Conservation (phyloP, 2,329 filamentous ascomycete genomes). For the Xylariaceae sp. region DNA sequence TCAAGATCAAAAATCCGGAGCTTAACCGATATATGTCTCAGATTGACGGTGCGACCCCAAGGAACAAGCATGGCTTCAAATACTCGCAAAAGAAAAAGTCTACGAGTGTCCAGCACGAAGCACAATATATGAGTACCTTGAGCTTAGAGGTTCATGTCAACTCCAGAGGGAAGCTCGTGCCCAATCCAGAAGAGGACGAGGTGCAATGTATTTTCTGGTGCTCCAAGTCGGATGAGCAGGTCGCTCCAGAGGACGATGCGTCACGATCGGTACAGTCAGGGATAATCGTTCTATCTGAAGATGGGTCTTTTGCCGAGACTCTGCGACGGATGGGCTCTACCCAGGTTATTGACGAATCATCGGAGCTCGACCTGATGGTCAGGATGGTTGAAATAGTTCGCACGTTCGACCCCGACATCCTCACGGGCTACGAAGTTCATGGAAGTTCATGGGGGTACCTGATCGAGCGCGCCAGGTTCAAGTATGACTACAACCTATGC, state of each 20-base stretch:
- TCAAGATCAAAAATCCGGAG: conserved; percentile 13
- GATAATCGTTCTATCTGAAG: conserved; percentile 62
- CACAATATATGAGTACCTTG: conserved; percentile 94
- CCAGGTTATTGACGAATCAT: conserved; percentile 65
- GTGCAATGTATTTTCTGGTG: conserved; percentile 88
- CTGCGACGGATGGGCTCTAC: conserved; percentile 54
- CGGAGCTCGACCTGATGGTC: conserved; percentile 78
- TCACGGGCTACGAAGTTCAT: conserved; percentile 93
- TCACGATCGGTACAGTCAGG: conserved; percentile 53
- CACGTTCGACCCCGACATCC: conserved; percentile 76
- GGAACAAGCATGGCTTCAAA: conserved; percentile 74
- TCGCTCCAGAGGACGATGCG: conserved; percentile 39
- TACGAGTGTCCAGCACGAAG: conserved; percentile 72
- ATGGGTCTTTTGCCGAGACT: conserved; percentile 49
- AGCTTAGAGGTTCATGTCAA: conserved; percentile 90
- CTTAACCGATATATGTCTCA: conserved; percentile 57
- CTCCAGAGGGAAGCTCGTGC: conserved; percentile 69
- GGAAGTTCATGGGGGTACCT: conserved; percentile 92
- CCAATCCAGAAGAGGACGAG: conserved; percentile 86
- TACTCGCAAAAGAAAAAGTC: conserved; percentile 71
- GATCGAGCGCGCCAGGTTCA: conserved; percentile 76
- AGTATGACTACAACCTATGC: conserved; percentile 85
- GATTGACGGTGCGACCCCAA: conserved; percentile 82
- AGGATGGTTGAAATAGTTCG: conserved; percentile 84
- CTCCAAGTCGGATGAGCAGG: conserved; percentile 66